Percentiles rank a stretch among this genome's conserved stretches.
Conservation (phyloP, 768 basidiomycete genomes). For the Russula griseocarnosa region DNA sequence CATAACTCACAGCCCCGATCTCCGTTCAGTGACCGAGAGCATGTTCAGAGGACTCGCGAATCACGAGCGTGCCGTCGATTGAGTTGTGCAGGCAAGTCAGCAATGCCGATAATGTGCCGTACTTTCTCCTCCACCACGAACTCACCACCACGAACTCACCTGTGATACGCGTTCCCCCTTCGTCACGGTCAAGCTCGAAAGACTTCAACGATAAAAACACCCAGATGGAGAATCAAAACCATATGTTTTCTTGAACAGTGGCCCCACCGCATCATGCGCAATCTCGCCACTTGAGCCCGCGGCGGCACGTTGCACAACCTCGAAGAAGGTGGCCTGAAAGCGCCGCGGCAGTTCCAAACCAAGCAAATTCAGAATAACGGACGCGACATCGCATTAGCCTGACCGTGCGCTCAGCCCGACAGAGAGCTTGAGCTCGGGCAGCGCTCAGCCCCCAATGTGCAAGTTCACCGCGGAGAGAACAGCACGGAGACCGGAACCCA, state of each 20-base stretch:
- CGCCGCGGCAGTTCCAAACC: slow-evolving; percentile 74
- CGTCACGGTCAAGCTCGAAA: slow-evolving; percentile 61
- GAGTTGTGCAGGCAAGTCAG: slow-evolving; percentile 71
- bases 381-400: slow-evolving; percentile 68
- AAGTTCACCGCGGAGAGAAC: slow-evolving; percentile 84
- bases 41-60: slow-evolving; percentile 94
- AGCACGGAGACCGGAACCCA: slow-evolving; percentile 85
- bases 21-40: slow-evolving; percentile 90
- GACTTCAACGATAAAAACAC: slow-evolving; percentile 49
- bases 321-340: slow-evolving; percentile 75
- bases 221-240: slow-evolving; percentile 46
- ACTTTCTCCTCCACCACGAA: slow-evolving; percentile 57
- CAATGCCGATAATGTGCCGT: slow-evolving; percentile 70
- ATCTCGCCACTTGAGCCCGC: slow-evolving; percentile 59
- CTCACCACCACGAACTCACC: too few relatives aligned
- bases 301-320: slow-evolving; percentile 71
- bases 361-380: slow-evolving; percentile 67
- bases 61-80: slow-evolving; percentile 63
- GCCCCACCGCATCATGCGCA: slow-evolving; percentile 56
- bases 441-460: slow-evolving; percentile 63
- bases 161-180: slow-evolving; percentile 50
- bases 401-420: slow-evolving; percentile 69
- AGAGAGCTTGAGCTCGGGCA: slow-evolving; percentile 74
- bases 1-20: slow-evolving; percentile 89
- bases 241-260: slow-evolving; percentile 67